phyloP scores from a whole-genome alignment of 306 rosid genomes.

The Gastrolobium bilobum region DNA sequence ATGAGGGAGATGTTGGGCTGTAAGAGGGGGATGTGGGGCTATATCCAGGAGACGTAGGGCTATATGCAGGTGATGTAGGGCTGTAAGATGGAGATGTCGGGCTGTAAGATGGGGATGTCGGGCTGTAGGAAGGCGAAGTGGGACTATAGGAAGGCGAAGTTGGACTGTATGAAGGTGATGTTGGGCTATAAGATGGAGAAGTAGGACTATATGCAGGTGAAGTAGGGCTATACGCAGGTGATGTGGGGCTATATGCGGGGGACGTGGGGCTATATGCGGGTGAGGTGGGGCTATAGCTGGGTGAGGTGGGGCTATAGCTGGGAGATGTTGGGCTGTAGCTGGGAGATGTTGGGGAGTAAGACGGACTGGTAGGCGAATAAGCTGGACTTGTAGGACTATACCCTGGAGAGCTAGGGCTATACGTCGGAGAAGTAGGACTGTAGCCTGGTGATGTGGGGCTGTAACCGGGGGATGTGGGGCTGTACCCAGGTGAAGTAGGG shows the following conservation, averaged over 20 bases:
- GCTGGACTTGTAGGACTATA: constrained; percentile 98
- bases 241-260: constrained; percentile 76
- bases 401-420: constrained; percentile 97
- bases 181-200: constrained; percentile 82
- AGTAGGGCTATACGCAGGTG: constrained; percentile 73
- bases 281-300: constrained; percentile 76
- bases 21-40: constrained; percentile 88
- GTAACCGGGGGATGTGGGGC: constrained; percentile 95
- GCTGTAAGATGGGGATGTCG: constrained; percentile 74
- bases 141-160: constrained; percentile 83
- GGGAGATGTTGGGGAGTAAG: constrained; percentile 90
- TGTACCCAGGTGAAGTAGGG: constrained; percentile 94
- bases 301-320: constrained; percentile 85
- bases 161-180: constrained; percentile 84
- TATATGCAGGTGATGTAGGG: constrained; percentile 85
- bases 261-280: constrained; percentile 89
- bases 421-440: constrained; percentile 96
- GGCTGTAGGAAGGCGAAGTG: constrained; percentile 68
- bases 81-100: constrained; percentile 82
- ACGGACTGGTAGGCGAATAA: constrained; percentile 96
- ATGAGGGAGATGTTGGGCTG: constrained; percentile 85
- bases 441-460: constrained; percentile 97
- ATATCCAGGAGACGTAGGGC: constrained; percentile 88
- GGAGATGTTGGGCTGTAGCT: constrained; percentile 90
- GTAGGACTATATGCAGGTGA: constrained; percentile 91